phyloP scores from a whole-genome alignment of 495 filamentous ascomycete genomes.

The Penicillium longicatenatum region DNA sequence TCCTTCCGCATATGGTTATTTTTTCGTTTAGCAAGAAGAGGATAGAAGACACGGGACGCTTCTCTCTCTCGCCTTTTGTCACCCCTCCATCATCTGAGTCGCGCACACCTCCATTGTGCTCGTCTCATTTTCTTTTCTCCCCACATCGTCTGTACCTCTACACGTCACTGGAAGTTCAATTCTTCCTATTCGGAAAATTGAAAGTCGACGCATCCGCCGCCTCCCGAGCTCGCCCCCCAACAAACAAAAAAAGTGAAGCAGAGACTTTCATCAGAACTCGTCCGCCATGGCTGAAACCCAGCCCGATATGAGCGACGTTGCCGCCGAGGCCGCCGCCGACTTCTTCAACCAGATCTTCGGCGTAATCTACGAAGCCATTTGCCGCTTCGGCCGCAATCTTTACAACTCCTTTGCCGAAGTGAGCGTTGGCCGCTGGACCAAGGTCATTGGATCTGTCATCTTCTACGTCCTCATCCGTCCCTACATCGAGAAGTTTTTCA shows the following conservation, averaged over 20 bases:
- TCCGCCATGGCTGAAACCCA: constrained; percentile 26
- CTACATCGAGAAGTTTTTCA: constrained; percentile 57
- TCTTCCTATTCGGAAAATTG: neutral
- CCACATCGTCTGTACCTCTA: neutral
- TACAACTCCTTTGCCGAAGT: constrained; percentile 55
- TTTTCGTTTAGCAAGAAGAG: neutral
- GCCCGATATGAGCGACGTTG: constrained; percentile 27
- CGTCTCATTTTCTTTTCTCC: neutral
- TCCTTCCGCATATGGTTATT: constrained; percentile 6
- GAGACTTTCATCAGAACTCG: neutral
- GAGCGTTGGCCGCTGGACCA: constrained; percentile 58
- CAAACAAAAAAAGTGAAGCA: constrained; percentile 8
- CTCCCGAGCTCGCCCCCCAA: neutral
- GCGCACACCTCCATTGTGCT: neutral
- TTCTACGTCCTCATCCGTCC: constrained; percentile 67
- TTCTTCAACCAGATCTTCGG: constrained; percentile 40
- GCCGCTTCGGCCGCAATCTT: constrained; percentile 56
- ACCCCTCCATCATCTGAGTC: neutral
- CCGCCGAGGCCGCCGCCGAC: constrained; percentile 35
- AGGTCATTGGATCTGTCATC: constrained; percentile 60
- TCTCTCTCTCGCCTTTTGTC: neutral
- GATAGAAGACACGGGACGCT: neutral
- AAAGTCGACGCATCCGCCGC: neutral
- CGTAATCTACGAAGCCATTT: constrained; percentile 24
- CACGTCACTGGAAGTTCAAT: neutral